Evolutionary conservation across 1,284 basidiomycete genomes (phyloP), one percentile per base, ranked within the genome.

Genomic region (Leccinum subrobustum): DNA sequence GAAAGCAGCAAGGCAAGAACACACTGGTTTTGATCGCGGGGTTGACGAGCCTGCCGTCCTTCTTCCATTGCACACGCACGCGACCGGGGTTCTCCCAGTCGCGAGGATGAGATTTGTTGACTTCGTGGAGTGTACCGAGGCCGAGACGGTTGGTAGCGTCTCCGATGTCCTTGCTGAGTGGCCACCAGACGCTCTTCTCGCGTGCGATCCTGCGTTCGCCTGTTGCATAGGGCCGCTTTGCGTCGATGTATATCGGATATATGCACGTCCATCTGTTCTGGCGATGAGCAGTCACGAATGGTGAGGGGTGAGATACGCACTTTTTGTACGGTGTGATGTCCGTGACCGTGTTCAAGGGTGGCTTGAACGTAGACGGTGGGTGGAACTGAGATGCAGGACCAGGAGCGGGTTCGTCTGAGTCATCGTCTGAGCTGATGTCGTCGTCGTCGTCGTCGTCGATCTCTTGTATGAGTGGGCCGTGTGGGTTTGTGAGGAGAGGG

Each of bases 41-140:
- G 72, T 95, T 91, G 58, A 92, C 72, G 12, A 89, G 81, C 62
- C 80, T 79, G 0, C 92, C 87, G 20, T 96, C 91, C 70, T 90
- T 89, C 78, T 90, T 89, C 83, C 94, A 91, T 69, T 93, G 91
- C 33, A 98, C 92, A 66, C 95, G 88, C 63, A 98, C 92, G 39
- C 96, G 85, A 11, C 94, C 94, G 0, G 94, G 94, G 72, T 98
- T 98, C 72, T 93, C 95, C 95, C 96, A 98, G 73, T 98, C 96
- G 60, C 93, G 84, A 6, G 96, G 96, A 71, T 98, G 96, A 31
- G 85, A 82, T 76, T 95, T 96, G 72, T 86, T 83, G 52, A 92
- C 91, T 76, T 98, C 95, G 67, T 96, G 92, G 3, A 95, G 82
- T 6, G 89, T 88, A 11, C 87, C 85, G 3, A 98, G 79, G 3